phyloP scores from a whole-genome alignment of 129 eudicot genomes.

The Cynara cardunculus region DNA sequence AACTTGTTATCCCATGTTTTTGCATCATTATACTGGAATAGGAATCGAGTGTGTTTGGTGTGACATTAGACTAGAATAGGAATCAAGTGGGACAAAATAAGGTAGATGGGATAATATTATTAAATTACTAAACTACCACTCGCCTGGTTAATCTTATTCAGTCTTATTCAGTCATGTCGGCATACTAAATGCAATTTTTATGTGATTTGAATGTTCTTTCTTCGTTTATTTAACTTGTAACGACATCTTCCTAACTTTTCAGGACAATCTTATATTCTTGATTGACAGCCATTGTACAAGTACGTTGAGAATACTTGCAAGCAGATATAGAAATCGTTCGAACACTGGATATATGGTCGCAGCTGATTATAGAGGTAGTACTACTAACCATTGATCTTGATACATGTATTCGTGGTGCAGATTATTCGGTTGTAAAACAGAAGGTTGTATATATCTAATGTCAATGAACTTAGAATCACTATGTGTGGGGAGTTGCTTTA shows the following conservation, averaged over 20 bases:
- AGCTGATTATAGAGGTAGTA: slow-evolving; percentile 28
- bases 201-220: background rate
- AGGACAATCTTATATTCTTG: slow-evolving; percentile 19
- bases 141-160: background rate
- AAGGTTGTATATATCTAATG: slow-evolving; percentile 16
- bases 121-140: background rate
- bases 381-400: slow-evolving; percentile 31
- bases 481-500: background rate
- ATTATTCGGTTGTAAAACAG: background rate
- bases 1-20: background rate
- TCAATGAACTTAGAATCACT: background rate
- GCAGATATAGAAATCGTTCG: background rate
- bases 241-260: slow-evolving; percentile 7
- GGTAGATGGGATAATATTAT: background rate
- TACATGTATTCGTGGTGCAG: background rate
- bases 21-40: background rate
- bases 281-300: background rate
- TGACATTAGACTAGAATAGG: background rate
- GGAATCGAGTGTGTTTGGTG: background rate
- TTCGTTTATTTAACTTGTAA: background rate
- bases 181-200: background rate
- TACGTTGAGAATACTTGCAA: slow-evolving; percentile 11
- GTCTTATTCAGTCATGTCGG: background rate
- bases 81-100: background rate
- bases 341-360: slow-evolving; percentile 3